These are phyloP conservation scores for Cicer yamashitae DNA, from an alignment of 306 rosid genomes.

Conservation along the genomic window DNA sequence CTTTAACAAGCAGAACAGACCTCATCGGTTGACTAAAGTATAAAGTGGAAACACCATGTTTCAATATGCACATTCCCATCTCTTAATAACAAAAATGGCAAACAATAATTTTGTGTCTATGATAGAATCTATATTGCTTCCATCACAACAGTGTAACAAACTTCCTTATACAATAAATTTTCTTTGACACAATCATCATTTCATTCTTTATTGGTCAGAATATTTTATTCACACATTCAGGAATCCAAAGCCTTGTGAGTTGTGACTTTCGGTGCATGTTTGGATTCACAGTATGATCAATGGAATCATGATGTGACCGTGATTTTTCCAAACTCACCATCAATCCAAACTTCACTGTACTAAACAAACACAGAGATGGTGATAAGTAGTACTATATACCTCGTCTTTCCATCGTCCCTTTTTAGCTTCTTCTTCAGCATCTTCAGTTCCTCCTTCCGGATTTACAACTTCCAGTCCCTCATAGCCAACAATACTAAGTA, in stretches of 20 bases:
- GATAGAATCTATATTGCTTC: slow-evolving; percentile 28
- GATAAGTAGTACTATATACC: slow-evolving; percentile 51
- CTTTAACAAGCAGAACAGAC: slow-evolving; percentile 22
- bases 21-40: slow-evolving; percentile 7
- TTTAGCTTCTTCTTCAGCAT: slow-evolving; percentile 89
- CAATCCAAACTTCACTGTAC: not conserved
- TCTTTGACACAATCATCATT: not conserved
- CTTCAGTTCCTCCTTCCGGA: slow-evolving; percentile 98
- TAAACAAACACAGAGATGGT: not conserved
- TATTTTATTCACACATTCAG: slow-evolving; percentile 18
- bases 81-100: not conserved
- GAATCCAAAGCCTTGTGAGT: not conserved
- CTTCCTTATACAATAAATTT: not conserved
- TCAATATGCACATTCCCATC: slow-evolving; percentile 37
- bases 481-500: slow-evolving; percentile 51
- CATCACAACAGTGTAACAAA: not conserved
- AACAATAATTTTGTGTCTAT: slow-evolving; percentile 5
- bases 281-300: too few species aligned
- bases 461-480: slow-evolving; percentile 96
- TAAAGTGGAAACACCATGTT: slow-evolving; percentile 25
- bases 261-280: not conserved
- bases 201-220: not conserved
- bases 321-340: too few species aligned
- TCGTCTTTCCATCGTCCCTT: slow-evolving; percentile 95
- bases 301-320: too few species aligned